These are phyloP conservation scores for Scheffersomyces coipomensis DNA, from an alignment of 805 yeast genomes.

Conservation along the genomic window DNA sequence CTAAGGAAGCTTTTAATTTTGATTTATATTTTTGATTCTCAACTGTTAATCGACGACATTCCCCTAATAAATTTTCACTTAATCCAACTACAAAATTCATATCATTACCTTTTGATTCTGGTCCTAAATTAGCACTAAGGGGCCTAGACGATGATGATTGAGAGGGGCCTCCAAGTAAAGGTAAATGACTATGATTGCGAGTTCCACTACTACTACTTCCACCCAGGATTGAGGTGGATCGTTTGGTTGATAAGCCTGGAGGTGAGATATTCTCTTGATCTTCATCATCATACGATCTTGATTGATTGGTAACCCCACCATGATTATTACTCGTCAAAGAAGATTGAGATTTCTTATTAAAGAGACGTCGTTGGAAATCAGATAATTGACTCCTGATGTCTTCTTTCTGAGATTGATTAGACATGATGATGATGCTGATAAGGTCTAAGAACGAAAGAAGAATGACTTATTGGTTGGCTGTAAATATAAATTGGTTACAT, in stretches of 20 bases:
- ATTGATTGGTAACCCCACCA: constrained; percentile 7
- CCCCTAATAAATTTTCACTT: constrained; percentile 67
- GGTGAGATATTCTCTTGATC: constrained; percentile 15
- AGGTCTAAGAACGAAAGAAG: too few species aligned
- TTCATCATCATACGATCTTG: constrained; percentile 2
- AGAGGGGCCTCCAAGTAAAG: constrained; percentile 1
- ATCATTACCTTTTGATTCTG: constrained; percentile 54
- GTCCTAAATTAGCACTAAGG: constrained; percentile 30
- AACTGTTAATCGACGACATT: constrained; percentile 69
- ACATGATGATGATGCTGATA: neutral
- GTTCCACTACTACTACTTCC: neutral
- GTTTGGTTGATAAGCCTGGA: constrained; percentile 6
- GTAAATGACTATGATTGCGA: constrained; percentile 1
- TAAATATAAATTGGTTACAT: too few species aligned
- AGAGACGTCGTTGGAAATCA: constrained; percentile 35
- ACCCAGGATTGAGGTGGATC: neutral
- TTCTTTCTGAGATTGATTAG: constrained; percentile 3
- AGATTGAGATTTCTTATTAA: constrained; percentile 16
- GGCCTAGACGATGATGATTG: constrained; percentile 6
- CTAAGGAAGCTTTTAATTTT: constrained; percentile 40
- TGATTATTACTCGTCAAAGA: constrained; percentile 6
- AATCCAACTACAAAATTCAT: constrained; percentile 72
- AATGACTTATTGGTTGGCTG: too few species aligned
- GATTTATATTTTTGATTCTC: constrained; percentile 51
- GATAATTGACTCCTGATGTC: constrained; percentile 40